Percentiles rank a stretch among this genome's conserved stretches.
phyloP scores from a whole-genome alignment of 1,284 basidiomycete genomes.

The Lentinus polychrous region DNA sequence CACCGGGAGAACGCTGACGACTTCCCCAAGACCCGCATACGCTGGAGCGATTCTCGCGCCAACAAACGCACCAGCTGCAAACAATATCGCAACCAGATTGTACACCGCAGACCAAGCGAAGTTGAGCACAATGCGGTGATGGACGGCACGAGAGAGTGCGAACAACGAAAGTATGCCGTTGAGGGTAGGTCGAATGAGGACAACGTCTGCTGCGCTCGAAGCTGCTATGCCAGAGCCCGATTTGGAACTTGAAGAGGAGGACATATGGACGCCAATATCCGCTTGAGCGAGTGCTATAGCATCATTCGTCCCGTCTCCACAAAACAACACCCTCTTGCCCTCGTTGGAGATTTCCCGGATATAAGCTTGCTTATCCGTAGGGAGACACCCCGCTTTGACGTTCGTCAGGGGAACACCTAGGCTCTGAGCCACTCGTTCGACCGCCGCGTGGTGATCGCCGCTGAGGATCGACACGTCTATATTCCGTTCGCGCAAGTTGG shows the following conservation, averaged over 20 bases:
- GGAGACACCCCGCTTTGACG: constrained; percentile 35
- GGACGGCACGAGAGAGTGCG: constrained; percentile 34
- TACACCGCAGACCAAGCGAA: constrained; percentile 42
- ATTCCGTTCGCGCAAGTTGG: constrained; percentile 29
- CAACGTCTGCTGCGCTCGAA: constrained; percentile 39
- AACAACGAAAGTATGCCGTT: constrained; percentile 35
- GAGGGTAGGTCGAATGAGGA: constrained; percentile 33
- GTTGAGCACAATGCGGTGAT: constrained; percentile 33
- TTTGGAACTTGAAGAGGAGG: constrained; percentile 23
- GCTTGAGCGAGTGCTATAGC: constrained; percentile 45
- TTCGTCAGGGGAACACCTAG: background rate
- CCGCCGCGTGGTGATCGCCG: constrained; percentile 48
- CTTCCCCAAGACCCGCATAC: constrained; percentile 36
- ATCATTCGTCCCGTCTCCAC: constrained; percentile 49
- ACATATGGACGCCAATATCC: constrained; percentile 41
- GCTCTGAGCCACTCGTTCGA: constrained; percentile 34
- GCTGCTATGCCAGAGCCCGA: constrained; percentile 26
- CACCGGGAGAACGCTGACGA: constrained; percentile 36
- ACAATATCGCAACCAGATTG: constrained; percentile 37
- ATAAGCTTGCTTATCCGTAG: constrained; percentile 42
- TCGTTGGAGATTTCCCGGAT: constrained; percentile 28
- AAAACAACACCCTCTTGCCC: constrained; percentile 30
- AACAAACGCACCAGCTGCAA: constrained; percentile 45
- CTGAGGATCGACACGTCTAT: constrained; percentile 43
- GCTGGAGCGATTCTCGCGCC: constrained; percentile 31